These are phyloP conservation scores for Colletotrichum liaoningense DNA, from an alignment of 2,329 filamentous ascomycete species.

Conservation along the genomic window DNA sequence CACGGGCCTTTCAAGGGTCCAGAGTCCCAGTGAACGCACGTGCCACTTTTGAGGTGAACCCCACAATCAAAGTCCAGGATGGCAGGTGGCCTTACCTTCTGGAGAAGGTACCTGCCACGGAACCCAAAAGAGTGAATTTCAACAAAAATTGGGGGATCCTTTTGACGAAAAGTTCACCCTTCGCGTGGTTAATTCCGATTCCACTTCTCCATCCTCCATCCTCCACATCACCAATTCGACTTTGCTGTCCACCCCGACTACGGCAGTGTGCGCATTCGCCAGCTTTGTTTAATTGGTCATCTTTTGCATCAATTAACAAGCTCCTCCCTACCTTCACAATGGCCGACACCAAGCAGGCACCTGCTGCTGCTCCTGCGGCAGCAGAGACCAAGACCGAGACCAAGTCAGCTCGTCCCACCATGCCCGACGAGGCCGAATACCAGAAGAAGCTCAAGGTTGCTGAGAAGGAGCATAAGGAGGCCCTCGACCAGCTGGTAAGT, in stretches of 20 bases:
- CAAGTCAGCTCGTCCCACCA: constrained; percentile 74
- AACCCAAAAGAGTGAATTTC: constrained; percentile 37
- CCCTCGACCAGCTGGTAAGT: constrained; percentile 70
- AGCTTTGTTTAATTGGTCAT: constrained; percentile 28
- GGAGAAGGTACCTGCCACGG: constrained; percentile 32
- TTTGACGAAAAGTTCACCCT: constrained; percentile 32
- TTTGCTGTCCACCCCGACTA: constrained; percentile 7
- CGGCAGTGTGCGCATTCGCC: constrained; percentile 13
- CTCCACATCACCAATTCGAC: constrained; percentile 18
- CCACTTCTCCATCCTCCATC: constrained; percentile 36
- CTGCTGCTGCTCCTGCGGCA: neutral
- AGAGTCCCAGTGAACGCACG: constrained; percentile 23
- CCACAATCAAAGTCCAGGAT: constrained; percentile 28
- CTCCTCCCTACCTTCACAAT: constrained; percentile 47
- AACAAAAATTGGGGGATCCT: constrained; percentile 35
- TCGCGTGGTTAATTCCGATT: constrained; percentile 28
- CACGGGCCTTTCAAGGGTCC: constrained; percentile 28
- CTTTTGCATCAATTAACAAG: constrained; percentile 9
- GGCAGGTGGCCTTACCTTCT: constrained; percentile 30
- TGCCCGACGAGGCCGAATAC: constrained; percentile 88
- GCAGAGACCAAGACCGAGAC: constrained; percentile 54
- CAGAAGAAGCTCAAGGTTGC: constrained; percentile 82
- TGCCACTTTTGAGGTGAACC: constrained; percentile 26
- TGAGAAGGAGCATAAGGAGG: constrained; percentile 86
- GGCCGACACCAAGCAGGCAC: constrained; percentile 55